These are phyloP conservation scores for Solanum rostratum DNA, from an alignment of 257 asterid species.

Conservation along the genomic window DNA sequence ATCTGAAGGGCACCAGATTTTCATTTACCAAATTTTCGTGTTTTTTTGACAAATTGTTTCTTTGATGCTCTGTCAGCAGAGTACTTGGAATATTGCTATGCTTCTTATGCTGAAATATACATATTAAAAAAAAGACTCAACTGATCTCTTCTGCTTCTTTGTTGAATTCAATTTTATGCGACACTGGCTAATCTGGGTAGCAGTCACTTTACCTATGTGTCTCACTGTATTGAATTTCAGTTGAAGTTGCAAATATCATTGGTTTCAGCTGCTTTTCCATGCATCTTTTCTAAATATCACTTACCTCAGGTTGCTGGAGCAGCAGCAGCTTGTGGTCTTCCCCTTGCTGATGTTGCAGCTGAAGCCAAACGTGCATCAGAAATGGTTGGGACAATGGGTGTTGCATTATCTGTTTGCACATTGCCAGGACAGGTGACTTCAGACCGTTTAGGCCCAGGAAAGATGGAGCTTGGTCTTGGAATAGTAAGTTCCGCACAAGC, in stretches of 20 bases:
- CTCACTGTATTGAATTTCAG: background rate
- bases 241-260: background rate
- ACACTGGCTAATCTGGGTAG: background rate
- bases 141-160: background rate
- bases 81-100: background rate
- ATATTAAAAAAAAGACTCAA: background rate
- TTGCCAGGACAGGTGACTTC: slow-evolving; percentile 84
- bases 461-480: slow-evolving; percentile 99
- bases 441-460: slow-evolving; percentile 92
- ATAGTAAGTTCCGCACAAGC: slow-evolving; percentile 43
- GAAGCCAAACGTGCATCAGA: slow-evolving; percentile 93
- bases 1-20: background rate
- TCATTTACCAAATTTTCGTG: background rate
- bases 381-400: slow-evolving; percentile 98
- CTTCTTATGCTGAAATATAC: background rate
- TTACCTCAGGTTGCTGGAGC: slow-evolving; percentile 82
- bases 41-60: background rate
- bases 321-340: slow-evolving; percentile 82
- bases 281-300: background rate
- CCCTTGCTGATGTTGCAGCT: slow-evolving; percentile 69
- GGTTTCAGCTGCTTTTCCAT: background rate
- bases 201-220: background rate
- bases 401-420: slow-evolving; percentile 90
- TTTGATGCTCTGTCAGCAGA: background rate
- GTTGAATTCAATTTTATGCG: background rate